These are phyloP conservation scores for Pythium phragmitis DNA, from an alignment of 352 stramenopile species.

Conservation along the genomic window DNA sequence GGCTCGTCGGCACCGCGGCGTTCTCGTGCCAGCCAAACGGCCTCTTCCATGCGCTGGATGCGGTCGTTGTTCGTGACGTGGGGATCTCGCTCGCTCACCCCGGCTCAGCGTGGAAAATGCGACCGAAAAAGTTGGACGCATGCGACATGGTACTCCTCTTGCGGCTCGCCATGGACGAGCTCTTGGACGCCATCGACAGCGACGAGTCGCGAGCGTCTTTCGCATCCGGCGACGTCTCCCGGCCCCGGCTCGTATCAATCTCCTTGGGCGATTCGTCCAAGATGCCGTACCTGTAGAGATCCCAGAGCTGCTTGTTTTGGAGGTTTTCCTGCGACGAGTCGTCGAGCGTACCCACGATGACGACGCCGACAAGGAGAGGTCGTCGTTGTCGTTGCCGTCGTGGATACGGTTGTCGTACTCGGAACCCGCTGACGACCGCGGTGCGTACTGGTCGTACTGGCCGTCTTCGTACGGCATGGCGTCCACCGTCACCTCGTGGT, in stretches of 20 bases:
- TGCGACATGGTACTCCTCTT: conserved; percentile 29
- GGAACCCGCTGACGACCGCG: neutral
- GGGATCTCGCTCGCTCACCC: conserved; percentile 52
- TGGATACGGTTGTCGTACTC: neutral
- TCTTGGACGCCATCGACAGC: conserved; percentile 11
- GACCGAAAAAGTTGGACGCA: conserved; percentile 25
- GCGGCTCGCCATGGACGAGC: conserved; percentile 10
- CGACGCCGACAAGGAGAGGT: conserved; percentile 17
- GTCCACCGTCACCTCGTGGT: neutral
- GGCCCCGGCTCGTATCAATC: conserved; percentile 3
- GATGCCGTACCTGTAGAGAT: conserved; percentile 61
- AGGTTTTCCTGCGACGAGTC: conserved; percentile 30
- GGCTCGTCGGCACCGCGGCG: conserved; percentile 7
- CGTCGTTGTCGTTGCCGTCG: neutral
- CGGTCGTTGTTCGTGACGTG: conserved; percentile 49
- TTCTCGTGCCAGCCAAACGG: conserved; percentile 10
- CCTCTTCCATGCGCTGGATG: conserved; percentile 59
- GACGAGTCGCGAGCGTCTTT: conserved; percentile 3
- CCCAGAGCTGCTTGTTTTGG: conserved; percentile 58
- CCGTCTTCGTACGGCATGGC: neutral
- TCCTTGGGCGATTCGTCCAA: conserved; percentile 32
- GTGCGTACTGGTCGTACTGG: neutral
- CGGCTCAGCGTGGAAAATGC: conserved; percentile 40
- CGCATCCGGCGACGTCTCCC: neutral
- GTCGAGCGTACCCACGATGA: conserved; percentile 13